Percentiles rank a stretch among this genome's conserved stretches.
These are phyloP conservation scores for Amanita thiersii DNA, from an alignment of 768 basidiomycete species.

Conservation along the genomic window DNA sequence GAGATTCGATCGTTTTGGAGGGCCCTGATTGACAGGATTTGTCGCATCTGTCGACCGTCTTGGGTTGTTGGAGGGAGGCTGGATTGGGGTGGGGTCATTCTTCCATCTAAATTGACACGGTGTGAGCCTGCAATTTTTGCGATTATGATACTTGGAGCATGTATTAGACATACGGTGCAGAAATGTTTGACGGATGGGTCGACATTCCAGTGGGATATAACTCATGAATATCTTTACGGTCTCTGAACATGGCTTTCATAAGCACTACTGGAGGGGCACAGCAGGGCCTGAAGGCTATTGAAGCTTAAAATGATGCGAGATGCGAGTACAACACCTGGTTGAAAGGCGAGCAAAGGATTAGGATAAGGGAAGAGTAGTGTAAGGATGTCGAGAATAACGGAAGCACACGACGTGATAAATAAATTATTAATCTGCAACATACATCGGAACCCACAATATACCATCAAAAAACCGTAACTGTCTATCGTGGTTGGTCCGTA, in stretches of 20 bases:
- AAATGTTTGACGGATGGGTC: too few relatives aligned
- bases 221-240: neutral
- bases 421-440: neutral
- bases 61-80: neutral
- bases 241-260: too few relatives aligned
- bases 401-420: conserved; percentile 3
- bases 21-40: neutral
- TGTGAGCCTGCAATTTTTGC: neutral
- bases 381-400: neutral
- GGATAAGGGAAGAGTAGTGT: neutral
- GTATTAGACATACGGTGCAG: conserved; percentile 5
- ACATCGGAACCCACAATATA: neutral
- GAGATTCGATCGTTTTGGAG: neutral
- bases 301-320: too few relatives aligned
- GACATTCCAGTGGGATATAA: neutral
- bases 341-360: neutral
- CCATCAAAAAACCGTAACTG: neutral
- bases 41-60: neutral
- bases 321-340: neutral
- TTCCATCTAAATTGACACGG: conserved; percentile 8
- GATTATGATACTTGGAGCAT: neutral
- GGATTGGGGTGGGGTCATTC: conserved; percentile 1
- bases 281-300: too few relatives aligned
- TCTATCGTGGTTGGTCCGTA: neutral
- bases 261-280: too few relatives aligned